A percentile compares a stretch with the other conserved stretches of the same genome.
Conservation (phyloP, 352 stramenopile genomes). For the Pythium aristosporum region DNA sequence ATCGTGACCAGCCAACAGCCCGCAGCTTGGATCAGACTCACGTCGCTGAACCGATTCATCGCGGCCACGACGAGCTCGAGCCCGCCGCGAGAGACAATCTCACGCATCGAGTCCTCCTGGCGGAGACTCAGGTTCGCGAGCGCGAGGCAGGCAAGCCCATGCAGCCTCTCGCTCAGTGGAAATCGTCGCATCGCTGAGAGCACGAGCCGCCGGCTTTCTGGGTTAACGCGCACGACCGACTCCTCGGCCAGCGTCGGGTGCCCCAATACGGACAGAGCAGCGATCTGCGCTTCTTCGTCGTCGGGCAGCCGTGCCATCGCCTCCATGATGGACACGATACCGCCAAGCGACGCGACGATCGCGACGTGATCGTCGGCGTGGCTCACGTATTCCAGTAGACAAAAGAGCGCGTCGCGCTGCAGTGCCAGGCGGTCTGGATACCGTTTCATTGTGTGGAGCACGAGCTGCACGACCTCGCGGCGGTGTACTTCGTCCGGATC, state of each 20-base stretch:
- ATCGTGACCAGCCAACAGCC: slow-evolving; percentile 56
- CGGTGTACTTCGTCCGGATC: slow-evolving; percentile 3
- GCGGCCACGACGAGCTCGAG: slow-evolving; percentile 42
- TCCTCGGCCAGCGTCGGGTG: slow-evolving; percentile 55
- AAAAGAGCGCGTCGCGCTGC: slow-evolving; percentile 51
- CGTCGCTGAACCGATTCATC: slow-evolving; percentile 54
- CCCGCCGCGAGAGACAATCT: slow-evolving; percentile 57
- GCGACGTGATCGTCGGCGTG: slow-evolving; percentile 31
- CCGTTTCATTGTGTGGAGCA: slow-evolving; percentile 47
- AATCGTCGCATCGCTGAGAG: slow-evolving; percentile 61
- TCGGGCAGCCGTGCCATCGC: slow-evolving; percentile 51
- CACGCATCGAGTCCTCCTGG: slow-evolving; percentile 54
- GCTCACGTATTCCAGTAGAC: slow-evolving; percentile 37
- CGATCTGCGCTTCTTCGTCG: slow-evolving; percentile 48
- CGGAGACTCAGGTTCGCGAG: slow-evolving; percentile 60
- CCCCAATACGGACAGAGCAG: slow-evolving; percentile 48
- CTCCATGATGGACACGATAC: slow-evolving; percentile 44
- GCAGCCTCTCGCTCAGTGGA: slow-evolving; percentile 53
- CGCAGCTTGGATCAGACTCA: slow-evolving; percentile 46
- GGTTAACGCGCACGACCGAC: slow-evolving; percentile 45
- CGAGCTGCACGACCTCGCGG: slow-evolving; percentile 30
- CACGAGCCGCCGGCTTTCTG: slow-evolving; percentile 51
- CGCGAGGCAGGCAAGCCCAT: slow-evolving; percentile 50
- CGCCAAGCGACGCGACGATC: slow-evolving; percentile 41
- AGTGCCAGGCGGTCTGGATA: slow-evolving; percentile 36